Percentiles rank a stretch among this genome's conserved stretches.
phyloP scores from a whole-genome alignment of 2,329 filamentous ascomycete genomes.

The Lecanoromycetidae sp. region DNA sequence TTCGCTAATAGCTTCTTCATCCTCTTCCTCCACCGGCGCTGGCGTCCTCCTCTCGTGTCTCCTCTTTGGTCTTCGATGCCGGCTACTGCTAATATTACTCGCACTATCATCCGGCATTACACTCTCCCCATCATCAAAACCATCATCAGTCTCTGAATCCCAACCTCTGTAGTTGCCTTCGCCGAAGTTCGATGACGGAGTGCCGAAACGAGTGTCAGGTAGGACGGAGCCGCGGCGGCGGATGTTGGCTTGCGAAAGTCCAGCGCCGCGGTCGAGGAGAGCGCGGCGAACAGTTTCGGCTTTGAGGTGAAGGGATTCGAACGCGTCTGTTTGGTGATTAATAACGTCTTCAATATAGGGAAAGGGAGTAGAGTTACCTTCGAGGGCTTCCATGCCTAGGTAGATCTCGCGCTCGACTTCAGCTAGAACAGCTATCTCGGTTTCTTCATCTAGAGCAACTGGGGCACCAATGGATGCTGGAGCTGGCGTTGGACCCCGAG shows the following conservation, averaged over 20 bases:
- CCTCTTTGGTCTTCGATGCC: slow-evolving; percentile 34
- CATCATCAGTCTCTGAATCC: slow-evolving; percentile 34
- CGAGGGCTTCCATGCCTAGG: slow-evolving; percentile 81
- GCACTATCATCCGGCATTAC: slow-evolving; percentile 39
- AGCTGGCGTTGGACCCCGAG: slow-evolving; percentile 36
- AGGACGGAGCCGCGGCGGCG: slow-evolving; percentile 27
- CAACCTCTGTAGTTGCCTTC: slow-evolving; percentile 10
- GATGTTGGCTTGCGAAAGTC: slow-evolving; percentile 45
- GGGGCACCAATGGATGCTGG: slow-evolving; percentile 52
- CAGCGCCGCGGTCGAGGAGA: slow-evolving; percentile 70
- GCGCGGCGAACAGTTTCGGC: slow-evolving; percentile 69
- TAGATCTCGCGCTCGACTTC: slow-evolving; percentile 92
- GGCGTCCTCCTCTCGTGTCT: slow-evolving; percentile 38
- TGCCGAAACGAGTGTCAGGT: slow-evolving; percentile 32
- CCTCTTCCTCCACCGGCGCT: slow-evolving; percentile 35
- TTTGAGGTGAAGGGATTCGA: slow-evolving; percentile 76
- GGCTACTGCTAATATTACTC: slow-evolving; percentile 36
- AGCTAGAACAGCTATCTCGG: slow-evolving; percentile 76
- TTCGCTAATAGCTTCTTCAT: slow-evolving; percentile 5
- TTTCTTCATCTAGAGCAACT: slow-evolving; percentile 86
- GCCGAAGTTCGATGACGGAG: slow-evolving; percentile 26
- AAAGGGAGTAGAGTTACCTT: slow-evolving; percentile 37
- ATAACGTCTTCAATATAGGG: not conserved
- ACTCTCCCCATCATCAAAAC: slow-evolving; percentile 34
- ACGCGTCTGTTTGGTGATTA: slow-evolving; percentile 44